Evolutionary conservation across 1,284 basidiomycete genomes (phyloP).

Genomic region (Heterobasidion irregulare): DNA sequence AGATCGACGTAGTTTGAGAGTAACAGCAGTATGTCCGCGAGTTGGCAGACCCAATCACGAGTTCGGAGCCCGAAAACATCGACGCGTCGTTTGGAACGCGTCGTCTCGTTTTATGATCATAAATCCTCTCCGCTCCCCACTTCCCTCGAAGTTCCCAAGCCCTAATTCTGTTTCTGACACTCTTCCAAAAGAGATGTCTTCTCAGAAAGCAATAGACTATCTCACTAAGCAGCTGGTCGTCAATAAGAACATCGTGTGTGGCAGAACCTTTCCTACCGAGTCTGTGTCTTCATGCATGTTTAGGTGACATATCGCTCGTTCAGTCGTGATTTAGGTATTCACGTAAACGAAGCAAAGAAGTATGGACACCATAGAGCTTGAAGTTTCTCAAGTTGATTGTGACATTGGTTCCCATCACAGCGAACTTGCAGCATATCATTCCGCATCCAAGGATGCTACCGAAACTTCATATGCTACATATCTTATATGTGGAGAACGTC

Average conservation of each 20-base stretch:
- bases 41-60: too few relatives aligned
- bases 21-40: too few relatives aligned
- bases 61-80: too few relatives aligned
- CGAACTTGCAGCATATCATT: constrained; percentile 4
- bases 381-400: not conserved
- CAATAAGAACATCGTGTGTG: constrained; percentile 3
- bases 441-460: not conserved
- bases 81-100: too few relatives aligned
- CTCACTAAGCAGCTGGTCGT: constrained; percentile 4
- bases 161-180: not conserved
- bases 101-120: too few relatives aligned
- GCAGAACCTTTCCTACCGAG: not conserved
- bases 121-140: not conserved
- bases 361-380: not conserved
- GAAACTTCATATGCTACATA: constrained; percentile 3
- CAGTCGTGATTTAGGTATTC: constrained; percentile 3
- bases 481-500: constrained; percentile 5
- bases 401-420: not conserved
- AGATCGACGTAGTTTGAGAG: too few relatives aligned
- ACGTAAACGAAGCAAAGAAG: constrained; percentile 6
- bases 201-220: constrained; percentile 2
- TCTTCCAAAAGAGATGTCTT: not conserved
- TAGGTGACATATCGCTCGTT: constrained; percentile 6
- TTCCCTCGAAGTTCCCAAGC: not conserved
- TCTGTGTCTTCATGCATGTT: not conserved